Conservation (phyloP, 371 early-diverging fungal species). For the Circinella minor region DNA sequence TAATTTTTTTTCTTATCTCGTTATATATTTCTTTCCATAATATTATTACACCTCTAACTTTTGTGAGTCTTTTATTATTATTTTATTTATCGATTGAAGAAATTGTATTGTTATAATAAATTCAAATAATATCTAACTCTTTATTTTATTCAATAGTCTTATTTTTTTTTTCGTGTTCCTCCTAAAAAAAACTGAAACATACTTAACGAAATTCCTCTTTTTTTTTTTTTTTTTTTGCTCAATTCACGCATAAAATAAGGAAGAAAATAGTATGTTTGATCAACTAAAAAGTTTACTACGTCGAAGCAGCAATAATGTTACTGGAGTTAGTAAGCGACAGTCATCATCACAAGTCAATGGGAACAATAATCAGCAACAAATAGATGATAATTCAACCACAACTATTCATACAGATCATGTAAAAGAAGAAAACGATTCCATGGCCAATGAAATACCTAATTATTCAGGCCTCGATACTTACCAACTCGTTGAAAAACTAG, state of each 20-base stretch:
- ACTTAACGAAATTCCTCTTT: too few relatives aligned
- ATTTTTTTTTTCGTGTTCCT: too few relatives aligned
- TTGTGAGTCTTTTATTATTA: too few relatives aligned
- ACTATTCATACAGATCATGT: not conserved
- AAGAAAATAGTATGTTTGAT: constrained; percentile 10
- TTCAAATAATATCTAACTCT: too few relatives aligned
- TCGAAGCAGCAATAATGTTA: constrained; percentile 18
- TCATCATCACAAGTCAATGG: constrained; percentile 11
- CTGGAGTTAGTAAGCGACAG: not conserved
- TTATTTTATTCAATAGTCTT: too few relatives aligned
- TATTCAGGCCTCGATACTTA: constrained; percentile 42
- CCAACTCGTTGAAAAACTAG: constrained; percentile 54
- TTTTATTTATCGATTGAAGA: too few relatives aligned
- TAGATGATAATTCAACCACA: not conserved
- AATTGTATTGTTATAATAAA: too few relatives aligned
- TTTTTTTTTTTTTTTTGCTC: too few relatives aligned
- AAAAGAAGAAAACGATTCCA: not conserved
- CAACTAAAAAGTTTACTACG: constrained; percentile 23
- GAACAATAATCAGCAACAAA: constrained; percentile 8
- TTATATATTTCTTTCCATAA: too few relatives aligned
- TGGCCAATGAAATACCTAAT: constrained; percentile 5
- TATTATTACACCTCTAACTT: too few relatives aligned
- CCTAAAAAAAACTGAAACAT: not conserved
- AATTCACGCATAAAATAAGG: too few relatives aligned
- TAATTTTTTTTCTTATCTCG: not conserved